Conservation (phyloP, 345 rosid genomes). For the Litchi chinensis region DNA sequence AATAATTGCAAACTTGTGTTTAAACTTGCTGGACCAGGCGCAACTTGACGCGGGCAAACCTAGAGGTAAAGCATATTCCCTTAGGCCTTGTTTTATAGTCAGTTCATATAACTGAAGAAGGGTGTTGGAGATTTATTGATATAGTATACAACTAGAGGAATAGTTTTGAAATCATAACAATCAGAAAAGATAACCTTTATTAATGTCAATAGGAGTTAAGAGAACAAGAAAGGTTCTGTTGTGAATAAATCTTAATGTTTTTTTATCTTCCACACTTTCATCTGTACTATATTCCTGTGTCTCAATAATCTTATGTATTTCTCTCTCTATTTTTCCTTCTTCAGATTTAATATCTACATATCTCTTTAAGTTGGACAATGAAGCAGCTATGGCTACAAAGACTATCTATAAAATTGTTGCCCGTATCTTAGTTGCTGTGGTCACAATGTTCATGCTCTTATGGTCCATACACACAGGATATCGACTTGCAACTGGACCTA, state of each 20-base stretch:
- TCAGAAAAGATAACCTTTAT: too few relatives aligned
- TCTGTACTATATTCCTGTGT: not conserved
- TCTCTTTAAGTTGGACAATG: constrained; percentile 8
- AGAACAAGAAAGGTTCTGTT: not conserved
- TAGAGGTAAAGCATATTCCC: constrained; percentile 20
- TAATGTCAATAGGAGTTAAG: too few relatives aligned
- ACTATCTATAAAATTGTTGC: constrained; percentile 12
- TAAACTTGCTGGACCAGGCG: constrained; percentile 34
- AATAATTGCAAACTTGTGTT: constrained; percentile 33
- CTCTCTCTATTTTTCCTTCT: not conserved
- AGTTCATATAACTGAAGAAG: not conserved
- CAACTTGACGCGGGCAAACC: constrained; percentile 22
- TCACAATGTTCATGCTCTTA: constrained; percentile 21
- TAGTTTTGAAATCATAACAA: too few relatives aligned
- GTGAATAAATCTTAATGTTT: not conserved
- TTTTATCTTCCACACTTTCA: not conserved
- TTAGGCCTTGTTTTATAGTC: not conserved
- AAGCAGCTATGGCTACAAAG: constrained; percentile 26
- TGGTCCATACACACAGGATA: constrained; percentile 33
- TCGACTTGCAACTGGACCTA: constrained; percentile 35
- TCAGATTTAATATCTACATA: constrained; percentile 1
- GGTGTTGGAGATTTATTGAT: not conserved
- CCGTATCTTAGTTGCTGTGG: constrained; percentile 6
- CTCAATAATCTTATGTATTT: not conserved
- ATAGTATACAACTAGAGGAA: not conserved